phyloP scores from a whole-genome alignment of 1,139 yeast genomes.

The Tardiomyces depauwii region DNA sequence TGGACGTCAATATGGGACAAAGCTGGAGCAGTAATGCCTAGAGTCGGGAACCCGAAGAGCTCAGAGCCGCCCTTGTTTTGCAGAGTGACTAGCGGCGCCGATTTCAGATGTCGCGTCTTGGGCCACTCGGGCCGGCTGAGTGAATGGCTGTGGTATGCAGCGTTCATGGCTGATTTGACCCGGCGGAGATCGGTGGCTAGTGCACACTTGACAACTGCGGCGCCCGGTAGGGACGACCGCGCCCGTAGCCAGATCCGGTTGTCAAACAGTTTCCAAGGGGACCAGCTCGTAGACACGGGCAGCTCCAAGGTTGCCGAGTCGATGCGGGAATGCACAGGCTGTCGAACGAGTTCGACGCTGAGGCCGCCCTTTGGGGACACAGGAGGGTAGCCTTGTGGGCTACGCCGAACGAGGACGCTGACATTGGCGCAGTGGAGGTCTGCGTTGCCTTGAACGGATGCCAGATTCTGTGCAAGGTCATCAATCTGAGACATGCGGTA shows the following conservation, averaged over 20 bases:
- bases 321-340: neutral
- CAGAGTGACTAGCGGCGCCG: neutral
- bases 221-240: neutral
- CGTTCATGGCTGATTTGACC: neutral
- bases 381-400: neutral
- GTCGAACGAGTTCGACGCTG: neutral
- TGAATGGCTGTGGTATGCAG: neutral
- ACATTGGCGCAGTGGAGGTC: neutral
- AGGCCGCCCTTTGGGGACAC: neutral
- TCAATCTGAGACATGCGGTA: neutral
- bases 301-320: neutral
- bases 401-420: neutral
- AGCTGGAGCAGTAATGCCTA: neutral
- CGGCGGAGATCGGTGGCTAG: neutral
- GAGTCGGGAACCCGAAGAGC: neutral
- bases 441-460: neutral
- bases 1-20: neutral
- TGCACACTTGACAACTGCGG: neutral
- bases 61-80: neutral
- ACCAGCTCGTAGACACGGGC: conserved; percentile 8
- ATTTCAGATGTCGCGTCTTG: neutral
- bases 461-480: neutral
- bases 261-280: conserved; percentile 18
- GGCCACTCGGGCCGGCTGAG: neutral
- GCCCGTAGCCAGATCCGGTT: conserved; percentile 20